Evolutionary conservation across 73 alveolate genomes (phyloP).

Genomic region (Tetrahymena elliotti): DNA sequence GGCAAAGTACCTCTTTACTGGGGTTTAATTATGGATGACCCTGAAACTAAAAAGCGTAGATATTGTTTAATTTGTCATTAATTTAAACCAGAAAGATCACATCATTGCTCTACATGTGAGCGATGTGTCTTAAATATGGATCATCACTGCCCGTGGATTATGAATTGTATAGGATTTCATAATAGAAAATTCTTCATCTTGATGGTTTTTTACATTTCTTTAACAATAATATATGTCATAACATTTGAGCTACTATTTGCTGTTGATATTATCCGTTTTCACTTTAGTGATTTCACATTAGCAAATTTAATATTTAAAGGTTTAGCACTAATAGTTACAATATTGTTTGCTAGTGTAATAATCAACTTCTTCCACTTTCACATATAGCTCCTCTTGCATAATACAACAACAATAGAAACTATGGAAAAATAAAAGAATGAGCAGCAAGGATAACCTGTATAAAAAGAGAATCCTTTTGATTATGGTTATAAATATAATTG

Average conservation of each 20-base stretch:
- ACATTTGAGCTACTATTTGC: neutral
- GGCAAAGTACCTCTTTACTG: conserved; percentile 81
- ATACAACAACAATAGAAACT: conserved; percentile 49
- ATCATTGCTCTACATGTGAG: conserved; percentile 78
- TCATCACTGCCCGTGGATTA: conserved; percentile 94
- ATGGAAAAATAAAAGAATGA: conserved; percentile 17
- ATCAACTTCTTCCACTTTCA: conserved; percentile 40
- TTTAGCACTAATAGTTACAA: neutral
- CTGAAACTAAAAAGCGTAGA: conserved; percentile 75
- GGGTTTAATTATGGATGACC: conserved; percentile 83
- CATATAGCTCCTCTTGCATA: conserved; percentile 14
- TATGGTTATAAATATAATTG: conserved; percentile 57
- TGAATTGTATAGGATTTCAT: conserved; percentile 84
- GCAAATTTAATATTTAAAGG: neutral
- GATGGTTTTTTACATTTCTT: conserved; percentile 52
- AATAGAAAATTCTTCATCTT: conserved; percentile 79
- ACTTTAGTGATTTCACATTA: neutral
- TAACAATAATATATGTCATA: conserved; percentile 4
- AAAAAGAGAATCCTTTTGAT: neutral
- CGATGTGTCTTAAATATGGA: conserved; percentile 92
- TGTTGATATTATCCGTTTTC: conserved; percentile 5
- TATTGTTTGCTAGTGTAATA: conserved; percentile 10
- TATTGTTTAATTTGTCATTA: conserved; percentile 90
- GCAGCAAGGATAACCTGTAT: neutral
- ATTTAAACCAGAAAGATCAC: conserved; percentile 87